These are phyloP conservation scores for Dujonia santamariae DNA, from an alignment of 1,139 yeast genomes.

Conservation along the genomic window DNA sequence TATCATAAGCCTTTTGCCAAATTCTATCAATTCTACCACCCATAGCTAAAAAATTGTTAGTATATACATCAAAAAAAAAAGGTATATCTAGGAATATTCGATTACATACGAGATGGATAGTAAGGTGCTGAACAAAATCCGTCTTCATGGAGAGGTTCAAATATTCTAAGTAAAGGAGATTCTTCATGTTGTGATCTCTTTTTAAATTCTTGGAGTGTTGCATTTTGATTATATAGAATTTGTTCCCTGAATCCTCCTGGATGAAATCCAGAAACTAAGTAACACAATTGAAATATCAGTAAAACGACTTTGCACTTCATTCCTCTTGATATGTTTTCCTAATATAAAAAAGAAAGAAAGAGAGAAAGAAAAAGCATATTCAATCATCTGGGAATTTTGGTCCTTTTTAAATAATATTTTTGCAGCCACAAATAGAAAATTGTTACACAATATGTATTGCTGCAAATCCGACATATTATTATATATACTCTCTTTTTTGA, in stretches of 20 bases:
- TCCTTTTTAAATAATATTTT: no score
- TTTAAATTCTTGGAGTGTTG: slow-evolving; percentile 10
- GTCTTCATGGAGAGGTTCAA: slow-evolving; percentile 24
- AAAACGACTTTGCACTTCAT: no score
- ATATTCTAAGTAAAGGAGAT: slow-evolving; percentile 24
- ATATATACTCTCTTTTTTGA: no score
- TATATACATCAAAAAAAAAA: slow-evolving; percentile 1
- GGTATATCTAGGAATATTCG: not conserved
- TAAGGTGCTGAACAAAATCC: slow-evolving; percentile 27
- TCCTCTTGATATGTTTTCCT: no score
- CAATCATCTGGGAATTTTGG: no score
- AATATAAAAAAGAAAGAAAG: no score
- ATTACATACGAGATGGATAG: slow-evolving; percentile 37
- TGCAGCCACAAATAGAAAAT: no score
- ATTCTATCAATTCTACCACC: slow-evolving; percentile 43
- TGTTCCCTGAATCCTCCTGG: slow-evolving; percentile 8
- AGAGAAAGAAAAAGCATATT: no score
- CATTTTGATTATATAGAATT: slow-evolving; percentile 9
- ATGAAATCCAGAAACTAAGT: no score
- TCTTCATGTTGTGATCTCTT: slow-evolving; percentile 38
- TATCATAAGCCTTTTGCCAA: slow-evolving; percentile 57
- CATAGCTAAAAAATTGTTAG: slow-evolving; percentile 22
- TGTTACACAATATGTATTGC: no score
- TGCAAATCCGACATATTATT: no score
- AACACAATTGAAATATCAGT: no score